Conservation (phyloP, 2,329 filamentous ascomycete species). For the Elsinoe arachidis region DNA sequence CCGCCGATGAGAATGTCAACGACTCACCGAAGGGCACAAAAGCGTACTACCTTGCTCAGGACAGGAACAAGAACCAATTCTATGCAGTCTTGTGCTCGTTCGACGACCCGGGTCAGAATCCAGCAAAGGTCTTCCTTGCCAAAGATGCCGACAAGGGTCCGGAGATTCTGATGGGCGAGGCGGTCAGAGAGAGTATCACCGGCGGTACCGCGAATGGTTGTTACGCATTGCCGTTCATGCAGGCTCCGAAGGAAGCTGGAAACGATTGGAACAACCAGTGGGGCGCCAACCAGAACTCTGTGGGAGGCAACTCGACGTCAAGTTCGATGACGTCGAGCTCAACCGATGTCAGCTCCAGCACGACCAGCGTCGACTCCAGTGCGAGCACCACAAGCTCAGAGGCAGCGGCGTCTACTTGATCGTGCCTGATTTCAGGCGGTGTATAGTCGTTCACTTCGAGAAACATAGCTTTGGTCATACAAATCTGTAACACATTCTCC, state of each 20-base stretch:
- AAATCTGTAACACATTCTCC: no score
- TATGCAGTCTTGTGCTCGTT: slow-evolving; percentile 28
- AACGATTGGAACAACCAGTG: slow-evolving; percentile 1
- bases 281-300: background rate
- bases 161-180: slow-evolving; percentile 20
- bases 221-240: slow-evolving; percentile 15
- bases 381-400: background rate
- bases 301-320: background rate
- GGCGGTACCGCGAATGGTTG: slow-evolving; percentile 22
- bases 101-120: slow-evolving; percentile 9
- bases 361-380: background rate
- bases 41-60: slow-evolving; percentile 8
- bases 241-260: background rate
- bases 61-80: slow-evolving; percentile 19
- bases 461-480: background rate
- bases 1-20: background rate
- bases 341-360: background rate
- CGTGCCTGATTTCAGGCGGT: background rate
- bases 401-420: background rate
- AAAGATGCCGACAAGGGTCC: slow-evolving; percentile 21
- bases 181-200: slow-evolving; percentile 23
- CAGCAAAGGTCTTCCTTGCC: slow-evolving; percentile 24
- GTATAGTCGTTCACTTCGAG: no score
- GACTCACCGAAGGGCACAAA: background rate
- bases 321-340: background rate